These are phyloP conservation scores for Fonsecaea erecta DNA, from an alignment of 2,329 filamentous ascomycete genomes.

Conservation along the genomic window DNA sequence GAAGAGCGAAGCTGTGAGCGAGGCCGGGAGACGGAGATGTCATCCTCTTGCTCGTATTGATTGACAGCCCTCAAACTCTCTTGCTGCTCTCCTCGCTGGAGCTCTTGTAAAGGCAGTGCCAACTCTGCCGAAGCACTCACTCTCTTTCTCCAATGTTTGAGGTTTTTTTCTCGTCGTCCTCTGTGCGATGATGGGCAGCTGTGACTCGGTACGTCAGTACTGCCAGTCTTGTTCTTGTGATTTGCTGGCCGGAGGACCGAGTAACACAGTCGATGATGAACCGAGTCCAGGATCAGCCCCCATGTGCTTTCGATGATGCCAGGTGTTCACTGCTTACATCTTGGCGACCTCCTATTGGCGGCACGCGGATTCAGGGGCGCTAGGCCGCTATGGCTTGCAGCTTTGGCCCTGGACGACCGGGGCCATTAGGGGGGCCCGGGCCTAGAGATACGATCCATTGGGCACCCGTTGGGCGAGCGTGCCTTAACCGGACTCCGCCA, in stretches of 20 bases:
- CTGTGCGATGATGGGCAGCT: not conserved
- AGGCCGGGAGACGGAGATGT: not conserved
- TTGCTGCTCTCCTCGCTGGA: not conserved
- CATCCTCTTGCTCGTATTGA: not conserved
- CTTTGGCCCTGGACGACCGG: not conserved
- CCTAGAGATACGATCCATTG: slow-evolving; percentile 9
- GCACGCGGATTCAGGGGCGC: slow-evolving; percentile 11
- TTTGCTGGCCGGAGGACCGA: not conserved
- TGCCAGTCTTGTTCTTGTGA: not conserved
- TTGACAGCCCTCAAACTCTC: not conserved
- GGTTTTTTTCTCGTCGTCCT: not conserved
- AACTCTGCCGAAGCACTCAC: not conserved
- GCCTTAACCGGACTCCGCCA: slow-evolving; percentile 31
- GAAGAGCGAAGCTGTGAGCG: slow-evolving; percentile 24
- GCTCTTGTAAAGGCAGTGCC: not conserved
- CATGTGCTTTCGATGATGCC: slow-evolving; percentile 17
- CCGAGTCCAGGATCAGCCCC: not conserved
- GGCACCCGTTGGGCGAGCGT: slow-evolving; percentile 4
- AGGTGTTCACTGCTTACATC: slow-evolving; percentile 20
- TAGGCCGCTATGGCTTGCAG: slow-evolving; percentile 6
- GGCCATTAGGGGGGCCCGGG: not conserved
- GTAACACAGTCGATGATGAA: not conserved
- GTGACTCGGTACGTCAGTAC: not conserved
- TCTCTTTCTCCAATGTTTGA: not conserved
- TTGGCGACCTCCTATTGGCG: slow-evolving; percentile 12